phyloP scores from a whole-genome alignment of 768 basidiomycete genomes.

The Tricholoma terreum region DNA sequence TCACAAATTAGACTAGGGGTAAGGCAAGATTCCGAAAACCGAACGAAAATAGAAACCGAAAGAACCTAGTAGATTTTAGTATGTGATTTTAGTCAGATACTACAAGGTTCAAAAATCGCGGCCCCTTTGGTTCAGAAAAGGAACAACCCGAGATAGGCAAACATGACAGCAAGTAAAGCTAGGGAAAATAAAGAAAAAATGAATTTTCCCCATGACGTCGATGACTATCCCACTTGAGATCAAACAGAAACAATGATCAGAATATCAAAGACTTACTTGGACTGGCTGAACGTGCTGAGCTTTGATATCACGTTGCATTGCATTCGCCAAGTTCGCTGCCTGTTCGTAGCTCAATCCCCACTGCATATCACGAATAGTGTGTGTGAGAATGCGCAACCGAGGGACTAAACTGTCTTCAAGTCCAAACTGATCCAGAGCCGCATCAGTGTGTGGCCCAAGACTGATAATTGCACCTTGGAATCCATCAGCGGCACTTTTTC shows the following conservation, averaged over 20 bases:
- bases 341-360: too few relatives aligned
- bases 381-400: too few relatives aligned
- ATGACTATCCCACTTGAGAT: not conserved
- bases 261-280: not conserved
- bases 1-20: not conserved
- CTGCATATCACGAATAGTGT: not conserved
- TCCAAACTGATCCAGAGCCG: too few relatives aligned
- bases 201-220: not conserved
- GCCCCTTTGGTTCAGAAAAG: not conserved
- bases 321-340: slow-evolving; percentile 2
- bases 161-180: not conserved
- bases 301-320: not conserved
- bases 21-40: not conserved
- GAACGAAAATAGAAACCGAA: not conserved
- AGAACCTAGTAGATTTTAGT: not conserved
- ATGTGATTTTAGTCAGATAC: not conserved
- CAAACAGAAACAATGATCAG: not conserved
- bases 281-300: not conserved
- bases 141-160: not conserved
- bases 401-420: too few relatives aligned
- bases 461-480: too few relatives aligned
- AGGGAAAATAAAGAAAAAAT: not conserved
- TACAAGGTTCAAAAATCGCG: not conserved
- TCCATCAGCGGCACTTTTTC: too few relatives aligned
- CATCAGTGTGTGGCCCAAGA: too few relatives aligned